These are phyloP conservation scores for Rhododendron simsii DNA, from an alignment of 148 eudicot genomes.

Conservation along the genomic window DNA sequence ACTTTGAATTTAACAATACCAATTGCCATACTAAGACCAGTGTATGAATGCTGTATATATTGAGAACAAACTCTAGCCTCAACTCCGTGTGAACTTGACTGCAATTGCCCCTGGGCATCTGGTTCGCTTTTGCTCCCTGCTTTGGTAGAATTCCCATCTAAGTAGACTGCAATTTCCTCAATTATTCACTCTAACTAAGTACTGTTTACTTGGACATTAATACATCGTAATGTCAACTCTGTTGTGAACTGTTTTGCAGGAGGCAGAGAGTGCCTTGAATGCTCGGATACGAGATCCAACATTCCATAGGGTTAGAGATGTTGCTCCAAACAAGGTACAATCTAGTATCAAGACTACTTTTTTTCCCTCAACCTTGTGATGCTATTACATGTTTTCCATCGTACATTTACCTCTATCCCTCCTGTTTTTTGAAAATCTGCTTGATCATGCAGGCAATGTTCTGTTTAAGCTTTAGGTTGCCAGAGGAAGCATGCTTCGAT, in stretches of 20 bases:
- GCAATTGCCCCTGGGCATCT: background rate
- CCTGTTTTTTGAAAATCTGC: background rate
- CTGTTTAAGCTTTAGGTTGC: conserved; percentile 91
- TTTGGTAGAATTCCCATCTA: background rate
- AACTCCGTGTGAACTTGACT: background rate
- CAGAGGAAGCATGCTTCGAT: conserved; percentile 64
- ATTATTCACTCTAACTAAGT: background rate
- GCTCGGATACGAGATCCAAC: conserved; percentile 57
- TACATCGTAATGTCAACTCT: background rate
- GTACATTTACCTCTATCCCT: background rate
- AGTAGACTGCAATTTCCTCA: background rate
- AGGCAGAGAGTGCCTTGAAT: conserved; percentile 66
- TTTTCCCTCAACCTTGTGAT: background rate
- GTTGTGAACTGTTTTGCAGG: conserved; percentile 38
- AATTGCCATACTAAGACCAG: background rate
- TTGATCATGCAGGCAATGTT: conserved; percentile 74
- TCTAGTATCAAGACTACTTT: background rate
- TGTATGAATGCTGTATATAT: background rate
- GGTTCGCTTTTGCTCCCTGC: background rate
- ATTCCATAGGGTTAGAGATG: conserved; percentile 92
- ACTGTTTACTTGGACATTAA: background rate
- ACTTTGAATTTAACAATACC: background rate
- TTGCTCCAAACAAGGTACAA: conserved; percentile 95
- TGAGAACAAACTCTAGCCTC: background rate
- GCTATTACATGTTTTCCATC: background rate